Conservation (phyloP, 805 yeast genomes). For the Starmerella tilneyi region DNA sequence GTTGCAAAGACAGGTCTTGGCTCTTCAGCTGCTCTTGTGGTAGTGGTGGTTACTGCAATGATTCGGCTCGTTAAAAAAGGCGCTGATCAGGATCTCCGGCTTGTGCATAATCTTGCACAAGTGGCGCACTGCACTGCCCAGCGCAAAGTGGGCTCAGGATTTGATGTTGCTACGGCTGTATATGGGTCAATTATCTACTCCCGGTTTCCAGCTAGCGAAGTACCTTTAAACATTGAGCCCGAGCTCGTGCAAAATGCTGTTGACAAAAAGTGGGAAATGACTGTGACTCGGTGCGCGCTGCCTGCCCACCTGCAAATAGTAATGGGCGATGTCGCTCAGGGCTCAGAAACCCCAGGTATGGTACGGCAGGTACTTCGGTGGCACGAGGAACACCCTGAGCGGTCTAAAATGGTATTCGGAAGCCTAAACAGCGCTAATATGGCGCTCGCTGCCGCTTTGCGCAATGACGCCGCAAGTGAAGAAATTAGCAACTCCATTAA, state of each 20-base stretch:
- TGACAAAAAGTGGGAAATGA: conserved; percentile 46
- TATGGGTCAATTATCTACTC: conserved; percentile 79
- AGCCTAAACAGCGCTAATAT: conserved; percentile 50
- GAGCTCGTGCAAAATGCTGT: conserved; percentile 25
- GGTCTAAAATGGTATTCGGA: conserved; percentile 44
- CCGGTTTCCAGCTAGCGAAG: conserved; percentile 55
- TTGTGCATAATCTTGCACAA: conserved; percentile 71
- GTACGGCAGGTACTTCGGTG: conserved; percentile 68
- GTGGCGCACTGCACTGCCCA: conserved; percentile 89
- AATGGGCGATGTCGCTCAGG: conserved; percentile 90
- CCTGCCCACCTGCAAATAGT: conserved; percentile 61
- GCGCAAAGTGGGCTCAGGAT: conserved; percentile 91
- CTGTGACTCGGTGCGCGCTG: conserved; percentile 44
- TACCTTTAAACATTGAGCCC: conserved; percentile 26
- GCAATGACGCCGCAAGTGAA: conserved; percentile 29
- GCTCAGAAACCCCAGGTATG: conserved; percentile 88
- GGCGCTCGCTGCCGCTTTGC: conserved; percentile 43
- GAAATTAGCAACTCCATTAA: conserved; percentile 5
- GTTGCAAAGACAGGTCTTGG: conserved; percentile 94
- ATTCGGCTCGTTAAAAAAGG: conserved; percentile 32
- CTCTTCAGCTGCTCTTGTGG: conserved; percentile 86
- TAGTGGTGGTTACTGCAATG: conserved; percentile 65
- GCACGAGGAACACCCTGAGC: conserved; percentile 45
- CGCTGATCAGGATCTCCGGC: conserved; percentile 32
- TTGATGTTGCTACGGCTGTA: conserved; percentile 92